Evolutionary conservation across 768 basidiomycete species (phyloP).

Genomic region (Lactarius sp.): DNA sequence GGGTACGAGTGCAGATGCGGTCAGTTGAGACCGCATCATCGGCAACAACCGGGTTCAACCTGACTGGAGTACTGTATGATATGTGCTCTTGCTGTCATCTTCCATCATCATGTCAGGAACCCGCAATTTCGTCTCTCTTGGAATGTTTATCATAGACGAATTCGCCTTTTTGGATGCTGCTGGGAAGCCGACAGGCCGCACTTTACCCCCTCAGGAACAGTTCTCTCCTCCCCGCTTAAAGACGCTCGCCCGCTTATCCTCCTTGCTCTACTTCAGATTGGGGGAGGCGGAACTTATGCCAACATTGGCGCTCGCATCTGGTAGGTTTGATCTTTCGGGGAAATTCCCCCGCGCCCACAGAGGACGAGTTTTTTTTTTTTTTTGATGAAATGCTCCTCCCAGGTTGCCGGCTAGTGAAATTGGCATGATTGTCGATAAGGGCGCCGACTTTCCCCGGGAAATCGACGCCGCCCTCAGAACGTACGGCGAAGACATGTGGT

Average conservation of each 20-base stretch:
- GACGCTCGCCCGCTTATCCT: constrained; percentile 1
- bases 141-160: constrained; percentile 89
- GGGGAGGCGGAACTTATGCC: constrained; percentile 85
- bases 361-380: not conserved
- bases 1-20: not conserved
- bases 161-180: constrained; percentile 58
- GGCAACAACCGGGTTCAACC: not conserved
- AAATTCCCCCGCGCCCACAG: not conserved
- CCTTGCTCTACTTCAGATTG: constrained; percentile 51
- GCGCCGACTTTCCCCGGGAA: constrained; percentile 62
- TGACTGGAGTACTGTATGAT: no score
- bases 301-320: constrained; percentile 79
- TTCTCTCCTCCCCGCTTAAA: constrained; percentile 27
- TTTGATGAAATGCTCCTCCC: not conserved
- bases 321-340: constrained; percentile 33
- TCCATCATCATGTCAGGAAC: constrained; percentile 10
- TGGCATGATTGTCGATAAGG: constrained; percentile 83
- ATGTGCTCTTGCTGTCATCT: no score
- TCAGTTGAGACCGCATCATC: not conserved
- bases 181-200: constrained; percentile 47
- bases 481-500: constrained; percentile 76
- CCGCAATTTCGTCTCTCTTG: constrained; percentile 57
- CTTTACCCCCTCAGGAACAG: constrained; percentile 44
- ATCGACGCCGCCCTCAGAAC: constrained; percentile 51
- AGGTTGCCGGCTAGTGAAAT: constrained; percentile 63